Percentiles rank a stretch among this genome's conserved stretches.
These are phyloP conservation scores for Penicillium vulpinum DNA, from an alignment of 2,329 filamentous ascomycete species.

Conservation along the genomic window DNA sequence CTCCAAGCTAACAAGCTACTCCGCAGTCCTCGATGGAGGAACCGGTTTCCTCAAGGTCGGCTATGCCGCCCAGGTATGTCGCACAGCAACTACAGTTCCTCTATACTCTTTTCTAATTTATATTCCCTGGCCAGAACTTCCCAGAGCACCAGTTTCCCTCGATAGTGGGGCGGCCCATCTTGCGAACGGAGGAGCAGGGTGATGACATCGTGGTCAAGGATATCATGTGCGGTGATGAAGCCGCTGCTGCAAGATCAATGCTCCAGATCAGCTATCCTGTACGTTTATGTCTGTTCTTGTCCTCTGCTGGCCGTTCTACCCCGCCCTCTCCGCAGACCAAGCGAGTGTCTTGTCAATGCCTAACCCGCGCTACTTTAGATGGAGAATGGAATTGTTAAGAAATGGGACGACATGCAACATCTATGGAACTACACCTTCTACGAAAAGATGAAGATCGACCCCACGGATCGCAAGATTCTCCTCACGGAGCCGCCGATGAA, in stretches of 20 bases:
- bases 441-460: conserved; percentile 94
- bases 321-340: conserved; percentile 23
- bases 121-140: conserved; percentile 70
- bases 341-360: conserved; percentile 23
- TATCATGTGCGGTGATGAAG: conserved; percentile 99
- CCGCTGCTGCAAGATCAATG: conserved; percentile 92
- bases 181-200: conserved; percentile 90
- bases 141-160: conserved; percentile 98
- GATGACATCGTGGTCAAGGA: conserved; percentile 79
- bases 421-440: conserved; percentile 99
- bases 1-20: conserved; percentile 32
- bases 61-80: conserved; percentile 80
- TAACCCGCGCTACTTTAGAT: conserved; percentile 57
- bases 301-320: conserved; percentile 14
- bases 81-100: background rate
- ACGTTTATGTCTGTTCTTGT: conserved; percentile 35
- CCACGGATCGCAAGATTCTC: conserved; percentile 91
- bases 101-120: conserved; percentile 9
- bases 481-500: conserved; percentile 98
- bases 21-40: conserved; percentile 93
- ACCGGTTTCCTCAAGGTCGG: conserved; percentile 99
- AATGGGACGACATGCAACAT: conserved; percentile 99
- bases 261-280: conserved; percentile 96
- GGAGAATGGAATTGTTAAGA: conserved; percentile 99
- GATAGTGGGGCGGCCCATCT: conserved; percentile 95